phyloP scores from a whole-genome alignment of 208 protist species.

The Trypanosoma grayi region DNA sequence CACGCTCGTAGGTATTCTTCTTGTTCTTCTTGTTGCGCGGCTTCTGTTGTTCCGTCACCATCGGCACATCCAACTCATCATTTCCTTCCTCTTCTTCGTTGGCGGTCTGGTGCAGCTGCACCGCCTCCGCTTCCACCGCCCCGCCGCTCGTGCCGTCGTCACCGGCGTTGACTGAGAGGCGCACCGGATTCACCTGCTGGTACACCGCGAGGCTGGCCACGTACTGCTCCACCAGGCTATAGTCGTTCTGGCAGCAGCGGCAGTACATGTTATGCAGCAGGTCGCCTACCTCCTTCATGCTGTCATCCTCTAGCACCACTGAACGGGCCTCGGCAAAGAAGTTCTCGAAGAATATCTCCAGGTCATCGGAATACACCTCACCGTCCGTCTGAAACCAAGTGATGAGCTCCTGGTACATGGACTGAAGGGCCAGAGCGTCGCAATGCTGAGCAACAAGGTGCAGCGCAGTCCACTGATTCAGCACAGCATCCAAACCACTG shows the following conservation, averaged over 20 bases:
- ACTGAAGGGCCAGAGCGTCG: slow-evolving; percentile 47
- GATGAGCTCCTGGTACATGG: slow-evolving; percentile 63
- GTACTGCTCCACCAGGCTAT: slow-evolving; percentile 56
- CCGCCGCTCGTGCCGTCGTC: neutral
- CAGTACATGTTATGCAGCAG: slow-evolving; percentile 88
- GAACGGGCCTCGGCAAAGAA: slow-evolving; percentile 69
- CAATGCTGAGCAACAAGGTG: slow-evolving; percentile 79
- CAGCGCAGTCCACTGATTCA: slow-evolving; percentile 87
- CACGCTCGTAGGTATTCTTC: slow-evolving; percentile 66
- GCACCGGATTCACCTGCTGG: slow-evolving; percentile 61
- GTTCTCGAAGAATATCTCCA: slow-evolving; percentile 86
- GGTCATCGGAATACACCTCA: slow-evolving; percentile 82
- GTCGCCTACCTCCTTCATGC: slow-evolving; percentile 78
- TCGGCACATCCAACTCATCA: neutral
- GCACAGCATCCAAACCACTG: slow-evolving; percentile 56
- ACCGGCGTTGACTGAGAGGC: slow-evolving; percentile 58
- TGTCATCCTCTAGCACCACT: slow-evolving; percentile 84
- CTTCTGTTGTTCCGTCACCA: slow-evolving; percentile 14
- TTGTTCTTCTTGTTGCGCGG: slow-evolving; percentile 36
- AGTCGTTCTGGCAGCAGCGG: slow-evolving; percentile 73
- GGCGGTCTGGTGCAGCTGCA: slow-evolving; percentile 5
- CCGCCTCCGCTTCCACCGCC: neutral
- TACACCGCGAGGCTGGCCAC: slow-evolving; percentile 45
- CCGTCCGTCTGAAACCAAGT: slow-evolving; percentile 64
- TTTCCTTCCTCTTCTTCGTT: slow-evolving; percentile 25